Evolutionary conservation across 148 eudicot species (phyloP).

Genomic region (Heliamphora exappendiculata): DNA sequence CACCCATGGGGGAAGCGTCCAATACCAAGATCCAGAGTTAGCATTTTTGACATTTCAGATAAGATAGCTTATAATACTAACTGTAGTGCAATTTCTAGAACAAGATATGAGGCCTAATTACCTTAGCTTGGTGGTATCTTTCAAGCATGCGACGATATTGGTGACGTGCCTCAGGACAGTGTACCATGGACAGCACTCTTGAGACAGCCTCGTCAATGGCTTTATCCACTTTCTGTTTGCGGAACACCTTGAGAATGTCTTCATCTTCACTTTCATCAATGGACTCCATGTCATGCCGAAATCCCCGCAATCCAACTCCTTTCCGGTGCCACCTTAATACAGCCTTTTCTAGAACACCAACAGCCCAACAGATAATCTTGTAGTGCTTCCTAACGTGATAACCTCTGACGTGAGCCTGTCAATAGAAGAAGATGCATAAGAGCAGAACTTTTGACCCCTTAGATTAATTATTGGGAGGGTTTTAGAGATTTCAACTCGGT

Average conservation of each 20-base stretch:
- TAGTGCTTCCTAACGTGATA: conserved; percentile 79
- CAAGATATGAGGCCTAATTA: conserved; percentile 9
- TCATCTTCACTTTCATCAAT: conserved; percentile 61
- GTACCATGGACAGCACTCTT: conserved; percentile 77
- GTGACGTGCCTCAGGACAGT: conserved; percentile 70
- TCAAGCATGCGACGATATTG: conserved; percentile 80
- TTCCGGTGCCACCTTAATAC: conserved; percentile 85
- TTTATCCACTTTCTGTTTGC: conserved; percentile 63
- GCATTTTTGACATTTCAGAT: neutral
- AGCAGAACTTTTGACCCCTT: neutral
- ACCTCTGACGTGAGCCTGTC: conserved; percentile 95
- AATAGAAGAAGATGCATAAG: conserved; percentile 19
- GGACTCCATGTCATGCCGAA: conserved; percentile 37
- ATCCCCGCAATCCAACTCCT: conserved; percentile 80
- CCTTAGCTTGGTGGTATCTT: conserved; percentile 78
- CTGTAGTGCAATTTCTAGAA: neutral
- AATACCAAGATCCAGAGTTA: neutral
- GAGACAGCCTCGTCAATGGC: conserved; percentile 82
- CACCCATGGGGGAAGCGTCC: neutral
- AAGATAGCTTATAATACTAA: neutral
- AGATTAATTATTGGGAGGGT: neutral
- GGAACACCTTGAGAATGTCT: conserved; percentile 56
- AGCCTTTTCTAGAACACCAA: conserved; percentile 71
- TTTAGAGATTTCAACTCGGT: neutral
- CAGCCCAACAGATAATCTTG: conserved; percentile 81